Percentiles rank a stretch among this genome's conserved stretches.
phyloP scores from a whole-genome alignment of 768 basidiomycete genomes.

The Cystofilobasidium ferigula region DNA sequence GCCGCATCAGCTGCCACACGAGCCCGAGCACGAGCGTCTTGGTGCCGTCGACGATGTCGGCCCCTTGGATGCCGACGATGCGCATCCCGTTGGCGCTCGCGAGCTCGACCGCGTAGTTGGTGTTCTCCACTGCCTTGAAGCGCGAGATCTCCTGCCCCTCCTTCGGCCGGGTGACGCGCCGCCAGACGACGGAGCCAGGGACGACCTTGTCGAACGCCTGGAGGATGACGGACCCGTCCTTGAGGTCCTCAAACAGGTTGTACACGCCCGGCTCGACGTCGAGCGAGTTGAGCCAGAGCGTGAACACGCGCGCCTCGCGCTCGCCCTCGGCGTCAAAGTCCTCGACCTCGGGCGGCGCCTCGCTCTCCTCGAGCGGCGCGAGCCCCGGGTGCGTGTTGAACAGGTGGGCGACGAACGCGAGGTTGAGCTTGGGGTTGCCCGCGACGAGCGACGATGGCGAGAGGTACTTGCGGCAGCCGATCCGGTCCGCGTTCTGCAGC shows the following conservation, averaged over 20 bases:
- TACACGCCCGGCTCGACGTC: conserved; percentile 93
- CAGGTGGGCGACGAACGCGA: conserved; percentile 87
- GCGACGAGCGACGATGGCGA: conserved; percentile 80
- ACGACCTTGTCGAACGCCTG: conserved; percentile 95
- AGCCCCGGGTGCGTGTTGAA: conserved; percentile 97
- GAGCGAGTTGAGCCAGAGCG: conserved; percentile 93
- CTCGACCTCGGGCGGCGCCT: conserved; percentile 76
- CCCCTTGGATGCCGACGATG: conserved; percentile 92
- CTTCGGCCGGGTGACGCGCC: conserved; percentile 88
- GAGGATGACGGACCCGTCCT: conserved; percentile 74
- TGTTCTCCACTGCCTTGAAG: conserved; percentile 98
- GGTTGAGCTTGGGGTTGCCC: conserved; percentile 93
- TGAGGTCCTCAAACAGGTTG: conserved; percentile 91
- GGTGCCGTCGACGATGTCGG: conserved; percentile 89
- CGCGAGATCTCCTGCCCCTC: conserved; percentile 69
- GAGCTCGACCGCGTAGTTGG: conserved; percentile 88
- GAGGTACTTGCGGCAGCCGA: conserved; percentile 91
- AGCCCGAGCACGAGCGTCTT: conserved; percentile 88
- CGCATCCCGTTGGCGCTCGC: conserved; percentile 88
- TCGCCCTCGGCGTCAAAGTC: conserved; percentile 99
- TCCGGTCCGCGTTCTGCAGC: conserved; percentile 81
- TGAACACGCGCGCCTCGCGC: conserved; percentile 94
- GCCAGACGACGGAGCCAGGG: conserved; percentile 87
- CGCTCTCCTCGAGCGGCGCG: conserved; percentile 84
- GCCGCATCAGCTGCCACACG: conserved; percentile 93